Conservation (phyloP, 192 early-diverging fungal genomes). For the Entophlyctis luteolus region DNA sequence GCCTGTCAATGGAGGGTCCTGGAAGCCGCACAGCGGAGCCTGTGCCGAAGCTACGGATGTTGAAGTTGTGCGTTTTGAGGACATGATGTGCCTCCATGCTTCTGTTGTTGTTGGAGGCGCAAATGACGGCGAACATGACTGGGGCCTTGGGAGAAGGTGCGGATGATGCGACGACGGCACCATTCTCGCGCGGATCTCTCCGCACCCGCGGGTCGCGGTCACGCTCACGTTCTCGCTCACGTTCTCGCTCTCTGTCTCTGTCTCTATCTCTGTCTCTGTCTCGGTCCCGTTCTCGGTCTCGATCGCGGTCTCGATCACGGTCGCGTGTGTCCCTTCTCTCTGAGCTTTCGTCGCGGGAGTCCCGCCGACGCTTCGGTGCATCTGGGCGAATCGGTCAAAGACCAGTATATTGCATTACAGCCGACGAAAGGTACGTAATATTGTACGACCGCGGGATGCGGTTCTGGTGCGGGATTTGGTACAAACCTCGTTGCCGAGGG, state of each 20-base stretch:
- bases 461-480: too few species aligned
- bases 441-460: too few species aligned
- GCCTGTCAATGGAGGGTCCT: constrained; percentile 76
- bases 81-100: constrained; percentile 79
- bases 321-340: not conserved
- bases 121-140: constrained; percentile 79
- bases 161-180: not conserved
- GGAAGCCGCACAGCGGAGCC: constrained; percentile 86
- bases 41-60: constrained; percentile 85
- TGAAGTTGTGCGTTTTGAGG: constrained; percentile 62
- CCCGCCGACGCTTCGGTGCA: not conserved
- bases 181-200: not conserved
- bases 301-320: not conserved
- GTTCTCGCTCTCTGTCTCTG: constrained; percentile 2
- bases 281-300: not conserved
- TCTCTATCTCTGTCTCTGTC: not conserved
- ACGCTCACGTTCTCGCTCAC: not conserved
- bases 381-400: not conserved
- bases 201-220: constrained; percentile 23
- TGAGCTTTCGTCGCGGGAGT: not conserved
- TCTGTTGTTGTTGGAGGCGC: constrained; percentile 95
- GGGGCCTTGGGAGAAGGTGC: not conserved
- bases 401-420: not conserved
- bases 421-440: not conserved
- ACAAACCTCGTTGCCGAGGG: constrained; percentile 7